A percentile compares a stretch with the other conserved stretches of the same genome.
These are phyloP conservation scores for Colletotrichum echinochloae DNA, from an alignment of 2,329 filamentous ascomycete genomes.

Conservation along the genomic window DNA sequence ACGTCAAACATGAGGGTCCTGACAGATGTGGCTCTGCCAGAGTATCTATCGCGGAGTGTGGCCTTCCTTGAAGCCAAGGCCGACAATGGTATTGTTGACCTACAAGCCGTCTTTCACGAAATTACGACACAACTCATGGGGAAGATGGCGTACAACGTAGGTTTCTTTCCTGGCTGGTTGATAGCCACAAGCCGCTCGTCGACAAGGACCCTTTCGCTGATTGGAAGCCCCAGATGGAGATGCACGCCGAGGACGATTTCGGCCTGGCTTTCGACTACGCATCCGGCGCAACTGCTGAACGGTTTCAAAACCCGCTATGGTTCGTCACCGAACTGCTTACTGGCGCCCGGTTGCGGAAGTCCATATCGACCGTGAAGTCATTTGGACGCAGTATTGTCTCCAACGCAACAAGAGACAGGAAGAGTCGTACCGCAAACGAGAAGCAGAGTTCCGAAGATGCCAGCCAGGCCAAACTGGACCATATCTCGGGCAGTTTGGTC, in stretches of 20 bases:
- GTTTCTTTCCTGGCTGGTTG: not conserved
- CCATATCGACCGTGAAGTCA: constrained; percentile 62
- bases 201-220: not conserved
- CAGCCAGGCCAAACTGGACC: constrained; percentile 48
- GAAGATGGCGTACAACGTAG: constrained; percentile 73
- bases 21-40: constrained; percentile 68
- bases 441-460: not conserved
- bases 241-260: constrained; percentile 71
- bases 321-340: constrained; percentile 67
- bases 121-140: constrained; percentile 75
- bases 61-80: constrained; percentile 50
- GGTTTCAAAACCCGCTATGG: constrained; percentile 76
- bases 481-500: constrained; percentile 67
- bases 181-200: not conserved
- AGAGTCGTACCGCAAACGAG: constrained; percentile 20
- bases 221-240: constrained; percentile 65
- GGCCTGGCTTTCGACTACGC: constrained; percentile 71
- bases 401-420: constrained; percentile 60
- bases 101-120: constrained; percentile 72
- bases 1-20: constrained; percentile 67
- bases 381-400: constrained; percentile 70
- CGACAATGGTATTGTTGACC: constrained; percentile 56
- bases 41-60: constrained; percentile 61
- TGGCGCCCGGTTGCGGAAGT: constrained; percentile 59
- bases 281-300: constrained; percentile 68